phyloP scores from a whole-genome alignment of 305 asterid species.

The Ilex paraguariensis region DNA sequence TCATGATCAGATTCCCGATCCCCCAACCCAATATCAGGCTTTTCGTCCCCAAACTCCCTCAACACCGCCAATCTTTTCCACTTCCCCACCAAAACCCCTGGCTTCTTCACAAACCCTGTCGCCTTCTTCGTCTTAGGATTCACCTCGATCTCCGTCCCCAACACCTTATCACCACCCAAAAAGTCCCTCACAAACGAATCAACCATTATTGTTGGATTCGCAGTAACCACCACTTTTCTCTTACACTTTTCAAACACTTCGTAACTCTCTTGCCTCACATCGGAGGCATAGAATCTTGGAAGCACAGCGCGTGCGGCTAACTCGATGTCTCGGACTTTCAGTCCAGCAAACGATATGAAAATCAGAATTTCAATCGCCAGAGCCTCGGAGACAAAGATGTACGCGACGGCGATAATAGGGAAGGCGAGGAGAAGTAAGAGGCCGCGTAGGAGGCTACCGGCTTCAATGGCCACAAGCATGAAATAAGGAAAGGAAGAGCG shows the following conservation, averaged over 20 bases:
- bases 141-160: conserved; percentile 95
- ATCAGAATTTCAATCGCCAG: conserved; percentile 82
- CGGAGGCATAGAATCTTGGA: conserved; percentile 74
- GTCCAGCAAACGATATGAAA: conserved; percentile 69
- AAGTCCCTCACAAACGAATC: conserved; percentile 85
- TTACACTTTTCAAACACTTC: conserved; percentile 70
- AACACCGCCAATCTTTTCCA: conserved; percentile 64
- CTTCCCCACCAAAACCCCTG: conserved; percentile 89
- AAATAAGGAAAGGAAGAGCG: conserved; percentile 95
- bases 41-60: conserved; percentile 85
- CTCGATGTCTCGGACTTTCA: conserved; percentile 84
- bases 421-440: conserved; percentile 71
- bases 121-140: conserved; percentile 84
- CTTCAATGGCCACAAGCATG: conserved; percentile 95
- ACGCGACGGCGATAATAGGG: conserved; percentile 76
- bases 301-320: conserved; percentile 83
- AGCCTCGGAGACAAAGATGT: conserved; percentile 72
- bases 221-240: conserved; percentile 87
- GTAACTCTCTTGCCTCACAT: conserved; percentile 76
- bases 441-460: conserved; percentile 90
- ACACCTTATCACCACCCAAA: conserved; percentile 85
- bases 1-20: conserved; percentile 91
- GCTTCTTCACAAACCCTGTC: conserved; percentile 78
- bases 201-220: conserved; percentile 93
- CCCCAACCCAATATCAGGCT: conserved; percentile 80